A percentile compares a stretch with the other conserved stretches of the same genome.
These are phyloP conservation scores for Podila verticillata DNA, from an alignment of 192 early-diverging fungal genomes.

Conservation along the genomic window DNA sequence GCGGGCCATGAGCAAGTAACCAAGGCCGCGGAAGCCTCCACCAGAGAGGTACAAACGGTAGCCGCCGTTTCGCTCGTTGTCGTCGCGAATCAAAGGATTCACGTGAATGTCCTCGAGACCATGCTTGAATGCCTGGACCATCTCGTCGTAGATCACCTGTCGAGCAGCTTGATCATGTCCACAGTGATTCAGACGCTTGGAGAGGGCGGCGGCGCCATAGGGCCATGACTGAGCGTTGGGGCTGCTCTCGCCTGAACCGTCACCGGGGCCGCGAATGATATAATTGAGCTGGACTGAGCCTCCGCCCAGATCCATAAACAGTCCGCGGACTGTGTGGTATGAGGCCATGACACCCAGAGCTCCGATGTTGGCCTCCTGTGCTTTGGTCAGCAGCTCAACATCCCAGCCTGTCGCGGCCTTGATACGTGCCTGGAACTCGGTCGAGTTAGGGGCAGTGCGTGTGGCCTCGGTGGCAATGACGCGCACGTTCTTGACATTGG, in stretches of 20 bases:
- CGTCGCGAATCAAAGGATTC: slow-evolving; percentile 13
- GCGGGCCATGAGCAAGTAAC: slow-evolving; percentile 62
- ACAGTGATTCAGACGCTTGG: slow-evolving; percentile 49
- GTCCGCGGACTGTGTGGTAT: slow-evolving; percentile 59
- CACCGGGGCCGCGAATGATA: slow-evolving; percentile 45
- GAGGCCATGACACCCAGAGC: slow-evolving; percentile 63
- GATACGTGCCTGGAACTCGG: slow-evolving; percentile 55
- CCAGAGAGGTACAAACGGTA: slow-evolving; percentile 61
- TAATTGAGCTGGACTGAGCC: slow-evolving; percentile 68
- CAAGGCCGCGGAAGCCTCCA: slow-evolving; percentile 64
- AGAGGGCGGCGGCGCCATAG: slow-evolving; percentile 63
- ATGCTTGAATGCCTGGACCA: slow-evolving; percentile 48
- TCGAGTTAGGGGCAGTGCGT: slow-evolving; percentile 59
- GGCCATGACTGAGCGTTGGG: slow-evolving; percentile 55
- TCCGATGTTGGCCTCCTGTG: slow-evolving; percentile 62
- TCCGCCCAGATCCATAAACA: slow-evolving; percentile 66
- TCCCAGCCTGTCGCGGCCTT: slow-evolving; percentile 55
- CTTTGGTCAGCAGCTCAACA: slow-evolving; percentile 52
- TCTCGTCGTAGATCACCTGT: slow-evolving; percentile 44
- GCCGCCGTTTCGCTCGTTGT: slow-evolving; percentile 38
- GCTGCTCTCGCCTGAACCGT: slow-evolving; percentile 30
- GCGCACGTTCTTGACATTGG: slow-evolving; percentile 53
- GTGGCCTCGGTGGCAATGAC: slow-evolving; percentile 68
- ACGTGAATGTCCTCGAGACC: slow-evolving; percentile 32
- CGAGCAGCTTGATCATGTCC: slow-evolving; percentile 21